Conservation (phyloP, 768 basidiomycete species). For the Amanita phalloides region DNA sequence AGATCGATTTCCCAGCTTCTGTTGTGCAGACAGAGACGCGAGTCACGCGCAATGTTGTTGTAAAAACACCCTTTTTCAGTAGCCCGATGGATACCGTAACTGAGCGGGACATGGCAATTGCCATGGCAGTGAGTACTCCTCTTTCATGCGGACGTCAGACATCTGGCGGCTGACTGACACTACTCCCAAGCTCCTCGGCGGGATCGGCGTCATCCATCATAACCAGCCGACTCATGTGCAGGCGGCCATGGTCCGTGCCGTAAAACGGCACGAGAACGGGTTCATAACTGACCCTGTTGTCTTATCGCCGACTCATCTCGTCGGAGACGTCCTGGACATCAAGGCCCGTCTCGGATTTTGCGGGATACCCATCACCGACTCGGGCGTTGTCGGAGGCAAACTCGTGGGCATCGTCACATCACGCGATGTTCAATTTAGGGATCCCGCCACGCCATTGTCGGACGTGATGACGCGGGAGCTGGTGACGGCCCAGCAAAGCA, state of each 20-base stretch:
- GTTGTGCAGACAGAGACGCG: constrained; percentile 75
- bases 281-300: constrained; percentile 96
- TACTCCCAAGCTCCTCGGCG: constrained; percentile 63
- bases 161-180: neutral
- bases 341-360: constrained; percentile 89
- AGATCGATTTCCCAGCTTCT: constrained; percentile 85
- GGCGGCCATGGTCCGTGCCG: constrained; percentile 94
- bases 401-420: constrained; percentile 95
- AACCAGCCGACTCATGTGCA: constrained; percentile 80
- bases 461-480: constrained; percentile 86
- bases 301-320: constrained; percentile 62
- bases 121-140: constrained; percentile 70
- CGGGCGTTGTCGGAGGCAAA: constrained; percentile 79
- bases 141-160: constrained; percentile 6
- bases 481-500: constrained; percentile 79
- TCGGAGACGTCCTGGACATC: constrained; percentile 88
- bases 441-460: constrained; percentile 49
- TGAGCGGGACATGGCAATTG: constrained; percentile 87
- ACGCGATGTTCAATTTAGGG: constrained; percentile 91
- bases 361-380: constrained; percentile 95
- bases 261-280: constrained; percentile 97
- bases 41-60: constrained; percentile 80
- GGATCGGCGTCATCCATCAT: constrained; percentile 97
- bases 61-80: constrained; percentile 95
- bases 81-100: constrained; percentile 99